Percentiles rank a stretch among this genome's conserved stretches.
Evolutionary conservation across 2,329 filamentous ascomycete species (phyloP).

Genomic region (Aspergillus arachidicola): DNA sequence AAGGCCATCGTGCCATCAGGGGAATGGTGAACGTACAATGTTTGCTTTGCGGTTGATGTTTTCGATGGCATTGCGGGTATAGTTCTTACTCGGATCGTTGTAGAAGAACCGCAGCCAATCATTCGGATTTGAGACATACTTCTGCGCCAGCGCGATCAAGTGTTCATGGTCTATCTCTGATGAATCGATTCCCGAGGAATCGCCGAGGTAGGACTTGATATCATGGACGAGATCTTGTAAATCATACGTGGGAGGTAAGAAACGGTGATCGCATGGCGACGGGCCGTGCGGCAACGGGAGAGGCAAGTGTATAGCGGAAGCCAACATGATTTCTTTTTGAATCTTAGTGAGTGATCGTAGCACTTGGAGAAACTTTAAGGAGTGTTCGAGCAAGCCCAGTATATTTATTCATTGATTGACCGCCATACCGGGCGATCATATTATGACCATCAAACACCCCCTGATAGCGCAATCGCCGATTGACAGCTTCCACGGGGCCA

Average conservation of each 20-base stretch:
- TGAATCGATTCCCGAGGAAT: conserved; percentile 28
- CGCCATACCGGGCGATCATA: background rate
- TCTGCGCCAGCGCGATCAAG: conserved; percentile 29
- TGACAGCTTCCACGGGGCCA: background rate
- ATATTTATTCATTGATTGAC: conserved; percentile 1
- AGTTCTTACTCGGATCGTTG: conserved; percentile 37
- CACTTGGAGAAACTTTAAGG: background rate
- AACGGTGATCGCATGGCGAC: background rate
- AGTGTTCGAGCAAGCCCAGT: background rate
- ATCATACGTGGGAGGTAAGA: conserved; percentile 6
- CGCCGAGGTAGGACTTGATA: conserved; percentile 31
- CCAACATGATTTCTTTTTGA: background rate
- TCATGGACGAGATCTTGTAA: conserved; percentile 30
- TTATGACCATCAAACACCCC: background rate
- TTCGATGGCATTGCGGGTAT: conserved; percentile 36
- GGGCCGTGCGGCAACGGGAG: background rate
- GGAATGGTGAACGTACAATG: conserved; percentile 23
- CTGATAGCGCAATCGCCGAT: conserved; percentile 3
- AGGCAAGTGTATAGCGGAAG: conserved; percentile 1
- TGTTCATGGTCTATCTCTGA: conserved; percentile 28
- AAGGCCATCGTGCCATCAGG: background rate
- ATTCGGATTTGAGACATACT: conserved; percentile 30
- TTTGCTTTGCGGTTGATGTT: conserved; percentile 38
- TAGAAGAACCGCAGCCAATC: conserved; percentile 33
- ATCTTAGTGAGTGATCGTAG: background rate